Evolutionary conservation across 1,284 basidiomycete genomes (phyloP).

Genomic region (Schizophyllum amplum): DNA sequence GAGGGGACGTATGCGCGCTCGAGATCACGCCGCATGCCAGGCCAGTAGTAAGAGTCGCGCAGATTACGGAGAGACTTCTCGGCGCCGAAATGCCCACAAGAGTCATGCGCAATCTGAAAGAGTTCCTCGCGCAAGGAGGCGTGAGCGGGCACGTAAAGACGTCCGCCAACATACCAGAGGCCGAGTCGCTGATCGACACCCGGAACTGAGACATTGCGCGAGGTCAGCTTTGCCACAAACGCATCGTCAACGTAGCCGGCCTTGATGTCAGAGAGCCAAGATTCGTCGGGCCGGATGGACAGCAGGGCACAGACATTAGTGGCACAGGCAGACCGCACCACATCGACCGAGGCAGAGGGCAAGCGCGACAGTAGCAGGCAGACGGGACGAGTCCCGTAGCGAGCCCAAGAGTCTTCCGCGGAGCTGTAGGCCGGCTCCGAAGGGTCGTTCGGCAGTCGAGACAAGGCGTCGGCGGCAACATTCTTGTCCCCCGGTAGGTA

Average conservation of each 20-base stretch:
- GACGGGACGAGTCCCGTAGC: too few species aligned
- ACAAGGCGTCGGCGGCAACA: constrained; percentile 30
- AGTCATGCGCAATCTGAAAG: constrained; percentile 19
- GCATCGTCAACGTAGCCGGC: background rate
- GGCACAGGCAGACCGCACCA: too few species aligned
- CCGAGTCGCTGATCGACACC: background rate
- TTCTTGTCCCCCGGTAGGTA: too few species aligned
- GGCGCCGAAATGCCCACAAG: constrained; percentile 9
- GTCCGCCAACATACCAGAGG: constrained; percentile 6
- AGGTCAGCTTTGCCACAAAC: background rate
- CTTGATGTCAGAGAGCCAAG: constrained; percentile 12
- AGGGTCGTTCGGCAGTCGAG: constrained; percentile 16
- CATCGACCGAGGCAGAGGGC: constrained; percentile 8
- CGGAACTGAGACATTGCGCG: background rate
- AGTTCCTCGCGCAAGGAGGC: too few species aligned
- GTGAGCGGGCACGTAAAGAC: constrained; percentile 5
- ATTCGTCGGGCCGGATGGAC: constrained; percentile 14
- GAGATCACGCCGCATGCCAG: too few species aligned
- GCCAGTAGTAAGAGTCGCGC: constrained; percentile 17
- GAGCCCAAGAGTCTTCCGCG: too few species aligned
- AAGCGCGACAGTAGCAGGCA: too few species aligned
- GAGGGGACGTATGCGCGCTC: constrained; percentile 12
- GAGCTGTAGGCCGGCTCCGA: too few species aligned
- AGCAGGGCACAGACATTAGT: constrained; percentile 9
- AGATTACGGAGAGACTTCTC: constrained; percentile 19